Evolutionary conservation across 2,329 filamentous ascomycete species (phyloP).

Genomic region (Aureobasidium sp.): DNA sequence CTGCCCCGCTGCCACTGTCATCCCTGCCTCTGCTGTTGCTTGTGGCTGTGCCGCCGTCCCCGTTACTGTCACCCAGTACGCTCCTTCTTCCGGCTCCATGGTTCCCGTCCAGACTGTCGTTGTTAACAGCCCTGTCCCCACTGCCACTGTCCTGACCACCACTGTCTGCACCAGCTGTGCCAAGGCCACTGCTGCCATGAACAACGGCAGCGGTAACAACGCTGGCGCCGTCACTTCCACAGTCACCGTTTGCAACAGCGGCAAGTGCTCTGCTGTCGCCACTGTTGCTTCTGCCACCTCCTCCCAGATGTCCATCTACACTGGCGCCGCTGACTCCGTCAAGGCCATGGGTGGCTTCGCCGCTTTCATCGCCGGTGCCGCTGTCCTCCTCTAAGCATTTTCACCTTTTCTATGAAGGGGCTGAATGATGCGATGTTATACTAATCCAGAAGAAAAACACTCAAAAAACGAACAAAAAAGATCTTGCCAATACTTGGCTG

Average conservation of each 20-base stretch:
- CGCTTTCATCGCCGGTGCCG: constrained; percentile 9
- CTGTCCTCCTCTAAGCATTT: constrained; percentile 15
- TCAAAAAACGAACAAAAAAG: constrained; percentile 5
- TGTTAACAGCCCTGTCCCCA: background rate
- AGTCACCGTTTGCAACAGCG: constrained; percentile 14
- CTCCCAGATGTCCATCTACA: constrained; percentile 9
- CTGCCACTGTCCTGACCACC: constrained; percentile 9
- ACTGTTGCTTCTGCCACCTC: background rate
- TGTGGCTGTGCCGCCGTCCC: constrained; percentile 15
- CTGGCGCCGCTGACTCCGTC: constrained; percentile 15
- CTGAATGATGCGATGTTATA: background rate
- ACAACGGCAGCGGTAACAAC: constrained; percentile 1
- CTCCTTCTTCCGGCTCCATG: constrained; percentile 20
- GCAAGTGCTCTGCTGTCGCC: background rate
- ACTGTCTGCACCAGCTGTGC: constrained; percentile 7
- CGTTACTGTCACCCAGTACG: constrained; percentile 10
- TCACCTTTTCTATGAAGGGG: background rate
- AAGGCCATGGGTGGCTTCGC: constrained; percentile 11
- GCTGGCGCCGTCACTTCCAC: background rate
- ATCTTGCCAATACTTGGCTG: background rate
- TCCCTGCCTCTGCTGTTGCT: constrained; percentile 24
- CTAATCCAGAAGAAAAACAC: background rate
- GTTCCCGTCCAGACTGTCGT: constrained; percentile 16
- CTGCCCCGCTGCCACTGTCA: background rate
- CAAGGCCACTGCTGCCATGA: background rate